These are phyloP conservation scores for Diphasiastrum complanatum DNA, from an alignment of 83 land plant genomes.

Conservation along the genomic window DNA sequence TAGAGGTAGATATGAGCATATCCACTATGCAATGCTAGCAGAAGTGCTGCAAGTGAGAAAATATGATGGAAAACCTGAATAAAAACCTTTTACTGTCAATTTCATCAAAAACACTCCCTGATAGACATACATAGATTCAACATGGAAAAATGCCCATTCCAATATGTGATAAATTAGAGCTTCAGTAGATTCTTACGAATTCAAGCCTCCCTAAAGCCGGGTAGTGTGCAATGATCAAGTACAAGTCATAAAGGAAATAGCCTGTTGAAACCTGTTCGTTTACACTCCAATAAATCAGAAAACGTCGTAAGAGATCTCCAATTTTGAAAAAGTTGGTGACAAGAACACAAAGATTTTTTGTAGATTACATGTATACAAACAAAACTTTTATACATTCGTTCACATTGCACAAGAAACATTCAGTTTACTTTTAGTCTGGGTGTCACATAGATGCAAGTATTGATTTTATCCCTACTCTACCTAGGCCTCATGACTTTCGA, in stretches of 20 bases:
- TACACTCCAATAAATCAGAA: too few species aligned
- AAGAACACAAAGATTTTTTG: too few species aligned
- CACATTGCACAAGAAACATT: too few species aligned
- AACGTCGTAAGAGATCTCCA: too few species aligned
- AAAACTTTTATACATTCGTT: too few species aligned
- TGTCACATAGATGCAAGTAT: too few species aligned
- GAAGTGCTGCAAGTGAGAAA: constrained; percentile 18
- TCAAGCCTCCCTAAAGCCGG: constrained; percentile 8
- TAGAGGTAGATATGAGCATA: constrained; percentile 31
- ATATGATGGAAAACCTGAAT: constrained; percentile 11
- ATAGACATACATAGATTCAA: background rate
- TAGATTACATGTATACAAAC: too few species aligned
- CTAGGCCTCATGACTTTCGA: too few species aligned
- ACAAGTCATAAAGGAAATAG: constrained; percentile 9
- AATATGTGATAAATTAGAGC: background rate
- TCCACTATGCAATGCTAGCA: constrained; percentile 22
- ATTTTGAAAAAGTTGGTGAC: too few species aligned
- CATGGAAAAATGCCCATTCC: background rate
- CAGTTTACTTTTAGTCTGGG: too few species aligned
- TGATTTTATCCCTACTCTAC: too few species aligned
- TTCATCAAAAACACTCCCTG: background rate
- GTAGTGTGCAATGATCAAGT: constrained; percentile 5
- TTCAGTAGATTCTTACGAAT: background rate
- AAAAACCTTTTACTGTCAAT: background rate
- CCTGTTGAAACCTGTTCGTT: constrained; percentile 12